Percentiles rank a stretch among this genome's conserved stretches.
Evolutionary conservation across 192 early-diverging fungal genomes (phyloP).

Genomic region (Podila clonocystis): DNA sequence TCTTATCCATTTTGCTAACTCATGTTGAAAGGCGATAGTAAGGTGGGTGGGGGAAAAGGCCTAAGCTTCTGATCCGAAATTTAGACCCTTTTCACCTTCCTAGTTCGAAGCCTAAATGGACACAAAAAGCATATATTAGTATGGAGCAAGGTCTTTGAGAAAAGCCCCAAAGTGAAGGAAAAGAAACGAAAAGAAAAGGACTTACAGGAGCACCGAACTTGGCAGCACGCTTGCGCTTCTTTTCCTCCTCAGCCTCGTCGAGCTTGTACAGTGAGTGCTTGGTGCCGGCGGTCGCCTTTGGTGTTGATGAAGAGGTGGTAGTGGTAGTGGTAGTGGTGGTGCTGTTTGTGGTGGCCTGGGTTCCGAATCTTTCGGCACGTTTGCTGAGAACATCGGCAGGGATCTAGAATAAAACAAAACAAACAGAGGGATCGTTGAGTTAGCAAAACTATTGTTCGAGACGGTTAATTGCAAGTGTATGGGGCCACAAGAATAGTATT

Average conservation of each 20-base stretch:
- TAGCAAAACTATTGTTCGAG: not conserved
- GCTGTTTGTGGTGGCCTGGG: conserved; percentile 17
- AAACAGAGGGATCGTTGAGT: not conserved
- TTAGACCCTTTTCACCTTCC: no score
- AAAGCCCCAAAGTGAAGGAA: no score
- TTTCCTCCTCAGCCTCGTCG: conserved; percentile 66
- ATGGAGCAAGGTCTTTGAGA: no score
- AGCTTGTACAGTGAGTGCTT: conserved; percentile 7
- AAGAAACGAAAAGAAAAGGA: no score
- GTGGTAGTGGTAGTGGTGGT: not conserved
- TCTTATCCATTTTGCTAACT: not conserved
- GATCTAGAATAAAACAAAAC: conserved; percentile 12
- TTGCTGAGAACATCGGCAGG: conserved; percentile 63
- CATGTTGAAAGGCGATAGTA: no score
- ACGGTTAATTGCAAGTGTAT: no score
- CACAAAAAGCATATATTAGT: no score
- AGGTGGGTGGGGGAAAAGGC: no score
- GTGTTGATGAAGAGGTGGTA: not conserved
- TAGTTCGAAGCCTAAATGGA: no score
- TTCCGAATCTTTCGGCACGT: conserved; percentile 63
- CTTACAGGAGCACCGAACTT: conserved; percentile 57
- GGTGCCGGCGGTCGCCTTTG: not conserved
- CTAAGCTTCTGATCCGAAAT: no score
- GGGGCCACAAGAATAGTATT: no score
- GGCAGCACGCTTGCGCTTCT: conserved; percentile 71